phyloP scores from a whole-genome alignment of 306 rosid species.

The Casuarina equisetifolia region DNA sequence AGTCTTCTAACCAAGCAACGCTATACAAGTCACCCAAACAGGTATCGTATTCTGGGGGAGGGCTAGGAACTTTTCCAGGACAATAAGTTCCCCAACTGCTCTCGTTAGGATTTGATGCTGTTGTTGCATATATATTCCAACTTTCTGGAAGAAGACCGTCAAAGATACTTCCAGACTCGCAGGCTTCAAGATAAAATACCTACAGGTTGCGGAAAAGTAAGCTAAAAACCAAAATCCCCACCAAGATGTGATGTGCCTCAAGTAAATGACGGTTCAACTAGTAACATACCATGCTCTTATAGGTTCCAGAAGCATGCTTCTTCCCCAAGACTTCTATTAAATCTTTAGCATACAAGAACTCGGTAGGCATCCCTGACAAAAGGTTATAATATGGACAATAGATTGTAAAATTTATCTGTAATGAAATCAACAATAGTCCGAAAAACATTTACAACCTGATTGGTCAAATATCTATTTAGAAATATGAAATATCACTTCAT shows the following conservation, averaged over 20 bases:
- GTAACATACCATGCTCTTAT: slow-evolving; percentile 66
- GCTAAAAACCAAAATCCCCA: slow-evolving; percentile 14
- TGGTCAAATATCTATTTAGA: not conserved
- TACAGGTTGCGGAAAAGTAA: slow-evolving; percentile 31
- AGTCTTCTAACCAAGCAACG: slow-evolving; percentile 97
- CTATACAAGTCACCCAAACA: slow-evolving; percentile 91
- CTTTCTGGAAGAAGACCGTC: slow-evolving; percentile 88
- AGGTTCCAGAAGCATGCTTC: slow-evolving; percentile 78
- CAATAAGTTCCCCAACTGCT: slow-evolving; percentile 98
- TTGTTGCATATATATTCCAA: slow-evolving; percentile 81
- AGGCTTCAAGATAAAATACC: slow-evolving; percentile 97
- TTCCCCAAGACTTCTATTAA: slow-evolving; percentile 67
- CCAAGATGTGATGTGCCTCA: slow-evolving; percentile 2
- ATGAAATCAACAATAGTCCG: not conserved
- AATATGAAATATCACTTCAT: not conserved
- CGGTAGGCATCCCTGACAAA: slow-evolving; percentile 74
- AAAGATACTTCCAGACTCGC: slow-evolving; percentile 95
- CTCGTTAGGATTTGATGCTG: slow-evolving; percentile 83
- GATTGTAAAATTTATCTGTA: not conserved
- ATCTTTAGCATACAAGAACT: slow-evolving; percentile 62
- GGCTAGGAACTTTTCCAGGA: slow-evolving; percentile 81
- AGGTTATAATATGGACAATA: not conserved
- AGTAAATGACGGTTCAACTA: slow-evolving; percentile 24
- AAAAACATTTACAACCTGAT: not conserved
- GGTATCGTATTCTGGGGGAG: slow-evolving; percentile 83